Percentiles rank a stretch among this genome's conserved stretches.
phyloP scores from a whole-genome alignment of 306 rosid genomes.

The Trifolium fragiferum region DNA sequence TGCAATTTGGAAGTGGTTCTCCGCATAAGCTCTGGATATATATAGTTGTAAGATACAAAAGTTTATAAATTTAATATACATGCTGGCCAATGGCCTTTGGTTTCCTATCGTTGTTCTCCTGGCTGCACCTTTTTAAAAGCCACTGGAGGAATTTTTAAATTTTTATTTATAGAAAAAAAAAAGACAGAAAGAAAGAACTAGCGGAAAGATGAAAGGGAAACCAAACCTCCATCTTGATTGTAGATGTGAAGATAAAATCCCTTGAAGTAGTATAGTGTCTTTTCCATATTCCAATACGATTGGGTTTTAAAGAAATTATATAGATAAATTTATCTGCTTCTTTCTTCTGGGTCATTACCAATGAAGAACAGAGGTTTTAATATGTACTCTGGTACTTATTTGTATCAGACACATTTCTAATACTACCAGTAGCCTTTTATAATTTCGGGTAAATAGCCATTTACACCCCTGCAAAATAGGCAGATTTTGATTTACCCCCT shows the following conservation, averaged over 20 bases:
- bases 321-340: constrained; percentile 7
- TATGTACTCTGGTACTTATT: not conserved
- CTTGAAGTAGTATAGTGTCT: not conserved
- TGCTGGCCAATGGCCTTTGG: constrained; percentile 3
- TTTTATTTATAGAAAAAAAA: not conserved
- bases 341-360: not conserved
- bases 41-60: constrained; percentile 2
- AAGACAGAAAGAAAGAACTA: not conserved
- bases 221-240: not conserved
- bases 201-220: constrained; percentile 7
- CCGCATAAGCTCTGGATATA: not conserved
- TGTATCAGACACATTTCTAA: constrained; percentile 2
- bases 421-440: not conserved
- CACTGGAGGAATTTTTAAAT: not conserved
- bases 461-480: no score
- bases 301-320: not conserved
- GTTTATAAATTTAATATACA: not conserved
- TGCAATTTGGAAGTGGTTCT: constrained; percentile 4
- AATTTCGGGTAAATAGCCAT: no score
- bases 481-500: no score
- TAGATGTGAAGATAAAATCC: constrained; percentile 1
- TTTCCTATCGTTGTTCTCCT: not conserved
- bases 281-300: not conserved
- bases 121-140: constrained; percentile 24
- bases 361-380: not conserved